Base-by-base conservation (phyloP, 2,329 filamentous ascomycete genomes). In the Pleomassaria siparia region DNA sequence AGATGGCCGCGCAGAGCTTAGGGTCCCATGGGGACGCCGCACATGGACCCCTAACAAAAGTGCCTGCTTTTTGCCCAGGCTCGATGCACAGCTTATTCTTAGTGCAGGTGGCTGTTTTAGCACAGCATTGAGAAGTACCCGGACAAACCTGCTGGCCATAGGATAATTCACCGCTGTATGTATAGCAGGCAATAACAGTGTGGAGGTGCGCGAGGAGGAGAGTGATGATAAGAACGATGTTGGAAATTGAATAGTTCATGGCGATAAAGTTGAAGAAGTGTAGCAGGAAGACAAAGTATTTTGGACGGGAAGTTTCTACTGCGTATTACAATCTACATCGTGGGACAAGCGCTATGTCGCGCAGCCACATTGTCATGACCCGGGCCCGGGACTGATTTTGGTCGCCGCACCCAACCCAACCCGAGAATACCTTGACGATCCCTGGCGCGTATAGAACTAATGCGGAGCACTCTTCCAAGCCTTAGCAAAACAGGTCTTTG, bases 41-140 rank as follows among this genome's bases (percentile, higher is more conserved):
- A 36, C 45, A 47, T 20, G 45, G 45, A 21, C 45, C 45, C 12
- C 45, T 32, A 7, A 47, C 39, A 29, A 47, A 32, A 16, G 45
- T 47, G 9, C 29, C 33, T 10, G 43, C 40, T 2, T 7, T 29
- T 12, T 47, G 40, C 13, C 45, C 45, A 12, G 43, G n/a, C 18
- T 43, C 39, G 9, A 36, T 8, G 33, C 40, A 47, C 12, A 47
- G 45, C 8, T 40, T 29, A 24, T 47, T 47, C 30, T 22, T 9
- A 10, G 40, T 35, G 25, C 45, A 47, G 8, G 15, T 47, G 5
- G 45, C 40, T 16, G 22, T 39, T 9, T 28, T 22, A n/a, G 40
- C 45, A 22, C 45, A 47, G 28, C 45, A 47, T 29, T 42, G 39
- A 5, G 39, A 43, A 21, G 40, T 36, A 20, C 45, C 45, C n/a